Evolutionary conservation across 257 asterid genomes (phyloP).

Genomic region (Phtheirospermum japonicum): DNA sequence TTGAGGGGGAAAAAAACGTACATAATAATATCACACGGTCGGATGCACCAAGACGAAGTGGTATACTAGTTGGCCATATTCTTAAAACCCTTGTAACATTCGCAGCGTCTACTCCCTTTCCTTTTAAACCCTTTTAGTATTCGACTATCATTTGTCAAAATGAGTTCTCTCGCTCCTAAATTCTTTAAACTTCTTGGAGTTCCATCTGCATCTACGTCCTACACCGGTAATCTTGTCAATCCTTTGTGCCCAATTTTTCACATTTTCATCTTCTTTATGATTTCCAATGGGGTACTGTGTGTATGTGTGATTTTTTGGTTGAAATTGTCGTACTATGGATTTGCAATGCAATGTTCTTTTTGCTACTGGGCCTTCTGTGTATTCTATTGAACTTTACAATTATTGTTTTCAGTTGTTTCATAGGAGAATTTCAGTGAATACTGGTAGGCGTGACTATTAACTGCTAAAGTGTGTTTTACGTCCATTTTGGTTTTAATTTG

Average conservation of each 20-base stretch:
- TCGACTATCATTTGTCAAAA: slow-evolving; percentile 9
- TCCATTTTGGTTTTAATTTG: background rate
- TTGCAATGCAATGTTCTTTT: slow-evolving; percentile 14
- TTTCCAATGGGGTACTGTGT: no score
- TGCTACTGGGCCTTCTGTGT: background rate
- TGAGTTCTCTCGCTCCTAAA: slow-evolving; percentile 50
- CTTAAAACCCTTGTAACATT: slow-evolving; percentile 36
- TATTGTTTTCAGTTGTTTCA: background rate
- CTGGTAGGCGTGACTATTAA: slow-evolving; percentile 1
- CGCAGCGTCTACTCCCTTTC: background rate
- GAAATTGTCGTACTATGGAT: background rate
- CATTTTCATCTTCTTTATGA: background rate
- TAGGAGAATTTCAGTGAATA: background rate
- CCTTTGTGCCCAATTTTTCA: background rate
- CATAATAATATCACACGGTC: no score
- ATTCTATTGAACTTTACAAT: background rate
- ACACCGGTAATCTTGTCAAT: slow-evolving; percentile 33
- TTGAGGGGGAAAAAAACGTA: no score
- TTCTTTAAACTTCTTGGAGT: slow-evolving; percentile 41
- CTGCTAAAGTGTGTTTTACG: slow-evolving; percentile 1
- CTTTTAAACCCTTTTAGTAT: slow-evolving; percentile 28
- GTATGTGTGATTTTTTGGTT: no score
- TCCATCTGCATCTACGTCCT: slow-evolving; percentile 27
- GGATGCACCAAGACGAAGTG: no score
- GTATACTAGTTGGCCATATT: background rate